These are phyloP conservation scores for Luzula sylvatica DNA, from an alignment of 176 grass and related monocot genomes.

Conservation along the genomic window DNA sequence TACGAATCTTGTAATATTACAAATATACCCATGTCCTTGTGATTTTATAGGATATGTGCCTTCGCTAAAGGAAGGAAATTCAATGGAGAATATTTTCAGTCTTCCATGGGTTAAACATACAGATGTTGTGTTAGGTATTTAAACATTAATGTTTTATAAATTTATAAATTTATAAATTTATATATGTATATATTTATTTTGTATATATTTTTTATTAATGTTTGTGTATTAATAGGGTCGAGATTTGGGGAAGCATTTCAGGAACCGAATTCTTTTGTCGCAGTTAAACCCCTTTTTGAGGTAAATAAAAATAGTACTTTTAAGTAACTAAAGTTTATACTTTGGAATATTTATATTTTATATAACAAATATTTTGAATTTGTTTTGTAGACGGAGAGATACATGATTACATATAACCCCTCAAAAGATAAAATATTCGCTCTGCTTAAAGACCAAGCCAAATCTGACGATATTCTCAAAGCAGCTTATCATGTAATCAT, in stretches of 20 bases:
- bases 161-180: neutral
- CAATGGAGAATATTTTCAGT: slow-evolving; percentile 87
- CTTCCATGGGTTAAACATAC: slow-evolving; percentile 85
- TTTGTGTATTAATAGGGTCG: slow-evolving; percentile 39
- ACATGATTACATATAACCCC: slow-evolving; percentile 92
- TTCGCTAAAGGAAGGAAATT: slow-evolving; percentile 90
- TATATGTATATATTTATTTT: no score
- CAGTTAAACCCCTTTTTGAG: slow-evolving; percentile 72
- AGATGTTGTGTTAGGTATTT: slow-evolving; percentile 63
- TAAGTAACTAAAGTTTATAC: neutral
- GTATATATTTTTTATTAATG: neutral
- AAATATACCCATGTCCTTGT: neutral
- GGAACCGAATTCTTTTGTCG: slow-evolving; percentile 83
- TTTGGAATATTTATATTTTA: slow-evolving; percentile 4
- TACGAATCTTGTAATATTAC: no score
- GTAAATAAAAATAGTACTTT: slow-evolving; percentile 16
- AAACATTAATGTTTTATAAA: neutral
- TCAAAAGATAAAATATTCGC: slow-evolving; percentile 98
- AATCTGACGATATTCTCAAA: slow-evolving; percentile 93
- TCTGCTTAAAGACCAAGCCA: slow-evolving; percentile 98
- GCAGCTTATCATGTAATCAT: slow-evolving; percentile 80
- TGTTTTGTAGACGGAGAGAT: slow-evolving; percentile 80
- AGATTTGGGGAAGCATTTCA: slow-evolving; percentile 95
- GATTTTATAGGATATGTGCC: slow-evolving; percentile 58
- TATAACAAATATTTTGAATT: no score